Conservation (phyloP, 495 filamentous ascomycete genomes). For the Aspergillus biplanus region DNA sequence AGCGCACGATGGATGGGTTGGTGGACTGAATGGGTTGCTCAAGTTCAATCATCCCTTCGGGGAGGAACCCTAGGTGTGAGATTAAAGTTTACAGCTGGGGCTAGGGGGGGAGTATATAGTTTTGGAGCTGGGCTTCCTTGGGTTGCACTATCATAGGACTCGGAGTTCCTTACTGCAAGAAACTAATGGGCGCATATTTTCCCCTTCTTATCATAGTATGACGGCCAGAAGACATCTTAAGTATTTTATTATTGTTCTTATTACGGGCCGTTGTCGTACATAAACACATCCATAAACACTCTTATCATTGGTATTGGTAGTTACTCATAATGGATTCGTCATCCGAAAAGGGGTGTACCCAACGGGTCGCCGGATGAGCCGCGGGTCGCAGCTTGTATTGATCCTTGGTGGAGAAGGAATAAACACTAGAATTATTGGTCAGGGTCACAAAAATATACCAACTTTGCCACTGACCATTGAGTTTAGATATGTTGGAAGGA, state of each 20-base stretch:
- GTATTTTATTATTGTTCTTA: no score
- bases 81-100: no score
- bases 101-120: no score
- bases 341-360: background rate
- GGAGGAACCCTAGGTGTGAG: constrained; percentile 52
- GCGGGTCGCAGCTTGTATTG: background rate
- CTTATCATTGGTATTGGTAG: background rate
- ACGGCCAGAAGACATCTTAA: no score
- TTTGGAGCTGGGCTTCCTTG: no score
- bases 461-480: background rate
- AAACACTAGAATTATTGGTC: background rate
- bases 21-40: constrained; percentile 87
- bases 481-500: background rate
- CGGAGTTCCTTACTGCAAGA: no score
- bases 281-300: no score
- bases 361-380: constrained; percentile 4
- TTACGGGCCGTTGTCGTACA: no score
- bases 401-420: constrained; percentile 1
- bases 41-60: constrained; percentile 99
- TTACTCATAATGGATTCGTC: background rate
- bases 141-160: no score
- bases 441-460: background rate
- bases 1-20: constrained; percentile 89
- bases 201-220: no score
- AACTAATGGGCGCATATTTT: no score